These are phyloP conservation scores for Cryptococcus neoformans DNA, from an alignment of 1,284 basidiomycete genomes.

Conservation along the genomic window DNA sequence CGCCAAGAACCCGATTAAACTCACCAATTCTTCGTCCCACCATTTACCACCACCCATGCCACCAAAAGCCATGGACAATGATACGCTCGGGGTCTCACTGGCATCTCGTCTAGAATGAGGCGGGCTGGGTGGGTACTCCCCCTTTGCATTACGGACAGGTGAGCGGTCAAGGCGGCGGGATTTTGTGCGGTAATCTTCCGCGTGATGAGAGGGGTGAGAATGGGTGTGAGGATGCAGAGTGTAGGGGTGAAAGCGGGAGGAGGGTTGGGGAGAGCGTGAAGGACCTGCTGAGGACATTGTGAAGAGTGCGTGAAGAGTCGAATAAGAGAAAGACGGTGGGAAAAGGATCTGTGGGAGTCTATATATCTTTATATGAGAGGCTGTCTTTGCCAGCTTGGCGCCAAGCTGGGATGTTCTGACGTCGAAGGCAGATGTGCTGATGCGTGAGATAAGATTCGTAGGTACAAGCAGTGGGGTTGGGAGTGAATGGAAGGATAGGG, in stretches of 20 bases:
- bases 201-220: not conserved
- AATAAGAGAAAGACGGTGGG: not conserved
- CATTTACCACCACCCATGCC: conserved; percentile 32
- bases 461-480: not conserved
- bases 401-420: too few species aligned
- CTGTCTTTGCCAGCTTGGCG: too few species aligned
- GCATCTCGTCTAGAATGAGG: conserved; percentile 38
- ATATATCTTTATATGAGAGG: too few species aligned
- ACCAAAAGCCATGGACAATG: conserved; percentile 27
- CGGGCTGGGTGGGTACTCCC: conserved; percentile 33
- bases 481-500: not conserved
- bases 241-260: conserved; percentile 21
- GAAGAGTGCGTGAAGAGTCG: not conserved
- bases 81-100: conserved; percentile 28
- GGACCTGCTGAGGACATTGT: conserved; percentile 7
- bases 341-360: not conserved
- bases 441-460: not conserved
- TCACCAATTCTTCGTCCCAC: conserved; percentile 46
- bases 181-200: not conserved
- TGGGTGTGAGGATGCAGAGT: not conserved
- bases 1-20: conserved; percentile 2
- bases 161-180: too few species aligned
- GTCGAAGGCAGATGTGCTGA: not conserved
- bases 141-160: conserved; percentile 3
- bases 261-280: conserved; percentile 1